Percentiles rank a stretch among this genome's conserved stretches.
These are phyloP conservation scores for Biscogniauxia mediterranea DNA, from an alignment of 2,329 filamentous ascomycete genomes.

Conservation along the genomic window DNA sequence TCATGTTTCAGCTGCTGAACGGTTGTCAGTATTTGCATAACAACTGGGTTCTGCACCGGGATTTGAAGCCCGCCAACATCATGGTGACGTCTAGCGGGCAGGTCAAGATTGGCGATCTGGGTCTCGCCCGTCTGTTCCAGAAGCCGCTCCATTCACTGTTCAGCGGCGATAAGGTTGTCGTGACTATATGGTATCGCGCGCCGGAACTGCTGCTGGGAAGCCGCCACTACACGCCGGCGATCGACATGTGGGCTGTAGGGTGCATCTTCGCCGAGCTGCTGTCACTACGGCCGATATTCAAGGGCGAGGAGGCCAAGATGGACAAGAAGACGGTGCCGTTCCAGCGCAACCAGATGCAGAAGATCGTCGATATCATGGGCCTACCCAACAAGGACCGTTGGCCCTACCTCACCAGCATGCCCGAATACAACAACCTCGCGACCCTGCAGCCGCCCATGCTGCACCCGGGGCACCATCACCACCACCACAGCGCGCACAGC, in stretches of 20 bases:
- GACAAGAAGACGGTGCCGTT: conserved; percentile 98
- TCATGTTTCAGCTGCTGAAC: conserved; percentile 93
- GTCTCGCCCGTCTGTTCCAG: conserved; percentile 87
- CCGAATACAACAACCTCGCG: conserved; percentile 74
- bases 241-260: conserved; percentile 96
- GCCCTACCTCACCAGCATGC: conserved; percentile 82
- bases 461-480: conserved; percentile 38
- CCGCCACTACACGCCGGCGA: conserved; percentile 94
- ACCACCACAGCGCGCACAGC: conserved; percentile 29
- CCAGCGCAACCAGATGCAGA: conserved; percentile 97
- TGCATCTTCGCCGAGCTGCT: conserved; percentile 97
- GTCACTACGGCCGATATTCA: conserved; percentile 90
- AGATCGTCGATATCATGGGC: conserved; percentile 95
- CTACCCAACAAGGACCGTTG: conserved; percentile 85
- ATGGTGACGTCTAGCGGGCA: conserved; percentile 91
- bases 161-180: conserved; percentile 94
- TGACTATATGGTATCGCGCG: conserved; percentile 98
- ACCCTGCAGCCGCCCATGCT: conserved; percentile 51
- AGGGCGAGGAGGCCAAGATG: conserved; percentile 98
- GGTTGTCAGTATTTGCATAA: conserved; percentile 92
- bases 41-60: conserved; percentile 96
- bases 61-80: conserved; percentile 97
- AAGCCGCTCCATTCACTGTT: conserved; percentile 92
- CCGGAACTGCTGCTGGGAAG: conserved; percentile 90
- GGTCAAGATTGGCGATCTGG: conserved; percentile 93